These are phyloP conservation scores for Coemansia sp. DNA, from an alignment of 192 early-diverging fungal species.

Conservation along the genomic window DNA sequence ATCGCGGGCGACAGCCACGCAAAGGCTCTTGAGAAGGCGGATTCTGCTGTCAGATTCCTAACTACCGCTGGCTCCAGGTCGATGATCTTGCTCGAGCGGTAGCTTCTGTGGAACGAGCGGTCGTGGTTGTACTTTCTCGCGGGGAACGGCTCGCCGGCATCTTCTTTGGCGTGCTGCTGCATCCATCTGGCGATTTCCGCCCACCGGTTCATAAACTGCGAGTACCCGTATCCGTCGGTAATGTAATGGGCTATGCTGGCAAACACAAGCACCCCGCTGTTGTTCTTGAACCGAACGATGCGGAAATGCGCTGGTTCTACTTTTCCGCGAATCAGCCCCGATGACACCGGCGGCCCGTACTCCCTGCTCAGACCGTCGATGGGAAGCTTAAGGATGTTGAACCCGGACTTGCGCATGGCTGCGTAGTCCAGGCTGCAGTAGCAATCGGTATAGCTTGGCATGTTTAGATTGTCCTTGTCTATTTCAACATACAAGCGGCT, in stretches of 20 bases:
- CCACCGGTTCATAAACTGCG: constrained; percentile 25
- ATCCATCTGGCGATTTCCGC: constrained; percentile 8
- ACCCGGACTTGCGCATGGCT: not conserved
- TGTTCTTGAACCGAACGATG: constrained; percentile 13
- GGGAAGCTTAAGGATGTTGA: constrained; percentile 8
- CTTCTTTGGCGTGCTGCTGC: not conserved
- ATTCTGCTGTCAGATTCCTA: not conserved
- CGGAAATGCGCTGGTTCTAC: constrained; percentile 9
- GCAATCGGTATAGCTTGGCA: constrained; percentile 25
- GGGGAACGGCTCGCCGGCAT: not conserved
- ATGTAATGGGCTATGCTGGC: constrained; percentile 19
- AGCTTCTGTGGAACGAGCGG: not conserved
- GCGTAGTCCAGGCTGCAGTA: constrained; percentile 9
- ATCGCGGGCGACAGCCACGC: constrained; percentile 17
- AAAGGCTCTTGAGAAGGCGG: not conserved
- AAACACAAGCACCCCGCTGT: constrained; percentile 31
- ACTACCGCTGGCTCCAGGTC: not conserved
- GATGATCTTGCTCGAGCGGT: not conserved
- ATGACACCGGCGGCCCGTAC: not conserved
- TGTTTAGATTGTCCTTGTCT: constrained; percentile 18
- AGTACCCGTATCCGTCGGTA: constrained; percentile 17
- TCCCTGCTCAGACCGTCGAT: not conserved
- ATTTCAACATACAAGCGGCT: not conserved
- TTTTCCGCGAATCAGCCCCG: not conserved
- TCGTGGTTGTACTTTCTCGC: not conserved